Conservation (phyloP, 148 eudicot species). For the Cornus suecica region DNA sequence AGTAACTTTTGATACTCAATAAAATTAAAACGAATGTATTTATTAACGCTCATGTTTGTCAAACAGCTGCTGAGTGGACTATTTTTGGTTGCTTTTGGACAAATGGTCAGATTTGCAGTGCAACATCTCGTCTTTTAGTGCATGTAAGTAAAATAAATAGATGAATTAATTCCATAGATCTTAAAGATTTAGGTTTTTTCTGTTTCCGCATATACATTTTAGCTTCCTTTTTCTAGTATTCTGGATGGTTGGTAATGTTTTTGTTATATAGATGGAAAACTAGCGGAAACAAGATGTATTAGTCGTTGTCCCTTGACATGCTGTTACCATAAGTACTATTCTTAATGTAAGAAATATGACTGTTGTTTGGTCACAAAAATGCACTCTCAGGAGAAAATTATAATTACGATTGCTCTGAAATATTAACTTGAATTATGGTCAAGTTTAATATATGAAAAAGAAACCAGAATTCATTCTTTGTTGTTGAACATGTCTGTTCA, state of each 20-base stretch:
- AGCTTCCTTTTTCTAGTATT: background rate
- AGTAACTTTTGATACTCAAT: background rate
- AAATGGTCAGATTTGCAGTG: slow-evolving; percentile 99
- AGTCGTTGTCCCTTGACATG: too few species aligned
- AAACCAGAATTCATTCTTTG: too few species aligned
- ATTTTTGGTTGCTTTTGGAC: slow-evolving; percentile 98
- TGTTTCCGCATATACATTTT: too few species aligned
- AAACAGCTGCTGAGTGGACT: slow-evolving; percentile 95
- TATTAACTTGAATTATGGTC: background rate
- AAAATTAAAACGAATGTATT: background rate
- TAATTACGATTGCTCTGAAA: background rate
- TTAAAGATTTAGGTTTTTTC: background rate
- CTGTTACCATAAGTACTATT: background rate
- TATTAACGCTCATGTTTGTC: background rate
- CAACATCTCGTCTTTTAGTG: slow-evolving; percentile 89
- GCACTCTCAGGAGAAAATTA: background rate
- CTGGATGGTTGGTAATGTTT: background rate
- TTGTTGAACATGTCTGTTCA: too few species aligned
- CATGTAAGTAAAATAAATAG: slow-evolving; percentile 50
- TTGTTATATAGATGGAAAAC: background rate
- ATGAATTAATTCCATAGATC: background rate
- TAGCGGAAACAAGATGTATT: background rate
- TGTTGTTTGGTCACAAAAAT: background rate
- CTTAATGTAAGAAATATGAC: background rate
- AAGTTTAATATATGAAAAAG: too few species aligned